These are phyloP conservation scores for Oryza meridionalis DNA, from an alignment of 176 grass and related monocot genomes.

Conservation along the genomic window DNA sequence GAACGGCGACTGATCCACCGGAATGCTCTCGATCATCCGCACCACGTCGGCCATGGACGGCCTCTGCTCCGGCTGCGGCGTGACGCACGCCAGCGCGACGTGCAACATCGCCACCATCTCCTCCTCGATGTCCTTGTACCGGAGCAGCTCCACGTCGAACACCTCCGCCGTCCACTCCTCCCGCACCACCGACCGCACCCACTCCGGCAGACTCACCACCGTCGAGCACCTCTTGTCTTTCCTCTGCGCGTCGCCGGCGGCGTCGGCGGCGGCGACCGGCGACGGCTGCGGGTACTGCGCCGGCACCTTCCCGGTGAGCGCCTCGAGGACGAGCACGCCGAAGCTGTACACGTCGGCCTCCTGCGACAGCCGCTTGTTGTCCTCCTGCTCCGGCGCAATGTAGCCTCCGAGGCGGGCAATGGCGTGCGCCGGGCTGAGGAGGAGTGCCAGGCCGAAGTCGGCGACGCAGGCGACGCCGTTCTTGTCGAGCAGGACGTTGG, in stretches of 20 bases:
- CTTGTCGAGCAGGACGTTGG: constrained; percentile 71
- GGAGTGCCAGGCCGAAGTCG: constrained; percentile 68
- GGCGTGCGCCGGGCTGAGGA: constrained; percentile 61
- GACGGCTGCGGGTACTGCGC: constrained; percentile 40
- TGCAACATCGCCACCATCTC: constrained; percentile 89
- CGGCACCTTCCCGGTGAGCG: constrained; percentile 65
- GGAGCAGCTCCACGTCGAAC: constrained; percentile 82
- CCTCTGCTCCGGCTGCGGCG: constrained; percentile 57
- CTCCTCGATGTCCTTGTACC: constrained; percentile 80
- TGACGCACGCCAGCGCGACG: constrained; percentile 63
- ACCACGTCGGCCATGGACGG: constrained; percentile 68
- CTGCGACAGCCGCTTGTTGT: constrained; percentile 62
- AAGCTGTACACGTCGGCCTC: constrained; percentile 85
- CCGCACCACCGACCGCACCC: constrained; percentile 81
- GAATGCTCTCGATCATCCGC: constrained; percentile 79
- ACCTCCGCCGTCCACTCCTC: constrained; percentile 91
- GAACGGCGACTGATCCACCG: constrained; percentile 54
- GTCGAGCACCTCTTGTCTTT: constrained; percentile 27
- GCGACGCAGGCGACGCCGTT: constrained; percentile 57
- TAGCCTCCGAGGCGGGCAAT: constrained; percentile 64
- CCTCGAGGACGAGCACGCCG: constrained; percentile 76
- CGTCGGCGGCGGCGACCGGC: not conserved
- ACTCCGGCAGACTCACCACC: constrained; percentile 49
- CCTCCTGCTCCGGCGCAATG: constrained; percentile 61
- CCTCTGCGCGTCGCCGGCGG: constrained; percentile 1